phyloP scores from a whole-genome alignment of 805 yeast species.

The Myxozyma vanderwaltii region DNA sequence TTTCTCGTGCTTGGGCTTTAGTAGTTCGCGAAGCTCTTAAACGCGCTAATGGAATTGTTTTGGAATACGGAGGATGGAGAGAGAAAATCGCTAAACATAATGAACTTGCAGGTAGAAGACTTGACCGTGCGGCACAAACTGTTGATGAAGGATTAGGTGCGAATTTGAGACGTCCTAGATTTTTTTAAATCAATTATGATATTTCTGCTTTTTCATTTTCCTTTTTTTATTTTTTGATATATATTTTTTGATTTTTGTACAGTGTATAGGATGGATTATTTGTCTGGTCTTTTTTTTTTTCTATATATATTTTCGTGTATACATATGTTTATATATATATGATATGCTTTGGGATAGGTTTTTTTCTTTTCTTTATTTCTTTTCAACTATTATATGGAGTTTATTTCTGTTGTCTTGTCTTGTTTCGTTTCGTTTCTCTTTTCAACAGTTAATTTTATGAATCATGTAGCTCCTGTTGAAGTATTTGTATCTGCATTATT shows the following conservation, averaged over 20 bases:
- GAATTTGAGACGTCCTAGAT: not conserved
- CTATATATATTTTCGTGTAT: not conserved
- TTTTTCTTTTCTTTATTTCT: too few species aligned
- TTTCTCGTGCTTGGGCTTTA: slow-evolving; percentile 59
- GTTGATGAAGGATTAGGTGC: slow-evolving; percentile 26
- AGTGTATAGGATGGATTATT: too few species aligned
- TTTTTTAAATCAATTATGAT: slow-evolving; percentile 4
- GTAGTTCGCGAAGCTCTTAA: slow-evolving; percentile 47
- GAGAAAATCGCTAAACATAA: slow-evolving; percentile 51
- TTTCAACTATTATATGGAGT: not conserved
- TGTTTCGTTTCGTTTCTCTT: not conserved
- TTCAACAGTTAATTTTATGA: not conserved
- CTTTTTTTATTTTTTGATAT: not conserved
- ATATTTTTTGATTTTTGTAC: too few species aligned
- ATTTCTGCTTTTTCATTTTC: not conserved
- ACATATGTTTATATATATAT: too few species aligned
- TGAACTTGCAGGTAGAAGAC: slow-evolving; percentile 48
- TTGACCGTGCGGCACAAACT: slow-evolving; percentile 49
- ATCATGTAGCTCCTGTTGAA: too few species aligned
- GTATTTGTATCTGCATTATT: too few species aligned
- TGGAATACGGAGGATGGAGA: slow-evolving; percentile 47
- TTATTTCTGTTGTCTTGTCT: not conserved
- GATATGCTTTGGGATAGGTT: not conserved
- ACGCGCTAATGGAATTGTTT: slow-evolving; percentile 45
- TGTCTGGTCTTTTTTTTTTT: too few species aligned